These are phyloP conservation scores for Monosporascus sp. DNA, from an alignment of 2,329 filamentous ascomycete genomes.

Conservation along the genomic window DNA sequence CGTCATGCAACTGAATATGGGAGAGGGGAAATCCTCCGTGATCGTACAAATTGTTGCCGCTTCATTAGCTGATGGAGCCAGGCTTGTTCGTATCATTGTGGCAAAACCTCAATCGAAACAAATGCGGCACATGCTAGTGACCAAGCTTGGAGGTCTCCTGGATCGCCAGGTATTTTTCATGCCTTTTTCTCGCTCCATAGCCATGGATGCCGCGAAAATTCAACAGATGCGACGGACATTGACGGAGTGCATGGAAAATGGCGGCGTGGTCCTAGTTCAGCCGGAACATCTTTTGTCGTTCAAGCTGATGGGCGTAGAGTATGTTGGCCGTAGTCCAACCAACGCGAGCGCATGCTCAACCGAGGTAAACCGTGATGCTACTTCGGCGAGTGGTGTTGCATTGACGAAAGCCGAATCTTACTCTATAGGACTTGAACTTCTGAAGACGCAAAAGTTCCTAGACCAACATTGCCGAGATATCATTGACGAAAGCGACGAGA, in stretches of 20 bases:
- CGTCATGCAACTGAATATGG: conserved; percentile 67
- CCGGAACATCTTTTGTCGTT: conserved; percentile 62
- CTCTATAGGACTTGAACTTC: conserved; percentile 18
- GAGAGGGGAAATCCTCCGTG: conserved; percentile 64
- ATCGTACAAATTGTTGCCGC: conserved; percentile 61
- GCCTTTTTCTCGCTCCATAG: conserved; percentile 51
- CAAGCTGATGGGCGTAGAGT: conserved; percentile 55
- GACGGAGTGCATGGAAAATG: conserved; percentile 38
- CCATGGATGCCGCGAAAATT: conserved; percentile 26
- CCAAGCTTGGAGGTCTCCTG: conserved; percentile 51
- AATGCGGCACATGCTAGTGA: conserved; percentile 51
- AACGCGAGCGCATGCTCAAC: not conserved
- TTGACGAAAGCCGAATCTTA: conserved; percentile 19
- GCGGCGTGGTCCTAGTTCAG: conserved; percentile 55
- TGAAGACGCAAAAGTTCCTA: conserved; percentile 40
- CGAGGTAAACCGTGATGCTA: conserved; percentile 18
- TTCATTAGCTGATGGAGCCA: conserved; percentile 43
- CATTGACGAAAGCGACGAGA: conserved; percentile 62
- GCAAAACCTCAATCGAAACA: conserved; percentile 57
- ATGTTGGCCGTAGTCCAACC: not conserved
- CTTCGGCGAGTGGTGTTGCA: conserved; percentile 8
- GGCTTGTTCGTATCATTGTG: conserved; percentile 54
- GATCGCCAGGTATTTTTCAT: conserved; percentile 49
- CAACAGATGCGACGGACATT: conserved; percentile 32
- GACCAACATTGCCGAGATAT: conserved; percentile 45